These are phyloP conservation scores for Diaporthe citri DNA, from an alignment of 2,329 filamentous ascomycete genomes.

Conservation along the genomic window DNA sequence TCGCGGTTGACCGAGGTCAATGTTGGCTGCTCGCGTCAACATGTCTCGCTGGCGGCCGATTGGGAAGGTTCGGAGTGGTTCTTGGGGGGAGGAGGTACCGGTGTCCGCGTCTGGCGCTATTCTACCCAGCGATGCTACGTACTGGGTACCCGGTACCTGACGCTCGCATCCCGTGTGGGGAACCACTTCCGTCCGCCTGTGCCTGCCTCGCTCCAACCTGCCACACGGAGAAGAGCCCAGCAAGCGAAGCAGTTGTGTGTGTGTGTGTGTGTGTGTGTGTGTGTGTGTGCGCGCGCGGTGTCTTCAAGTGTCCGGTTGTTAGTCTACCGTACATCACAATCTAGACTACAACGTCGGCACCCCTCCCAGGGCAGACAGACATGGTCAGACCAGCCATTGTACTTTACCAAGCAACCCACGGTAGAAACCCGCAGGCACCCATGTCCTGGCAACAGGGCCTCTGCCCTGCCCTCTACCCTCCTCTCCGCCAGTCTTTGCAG, in stretches of 20 bases:
- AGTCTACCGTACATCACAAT: background rate
- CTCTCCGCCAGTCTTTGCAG: slow-evolving; percentile 12
- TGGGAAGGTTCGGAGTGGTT: background rate
- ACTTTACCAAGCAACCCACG: background rate
- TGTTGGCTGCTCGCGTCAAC: background rate
- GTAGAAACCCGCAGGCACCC: slow-evolving; percentile 18
- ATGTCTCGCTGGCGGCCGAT: background rate
- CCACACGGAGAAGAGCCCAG: background rate
- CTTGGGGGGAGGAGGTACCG: background rate
- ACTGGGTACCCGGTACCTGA: background rate
- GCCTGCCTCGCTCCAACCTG: slow-evolving; percentile 18
- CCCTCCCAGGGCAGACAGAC: background rate
- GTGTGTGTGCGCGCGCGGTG: no score
- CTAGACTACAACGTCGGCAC: background rate
- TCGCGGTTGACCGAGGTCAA: background rate
- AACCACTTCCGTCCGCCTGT: slow-evolving; percentile 19
- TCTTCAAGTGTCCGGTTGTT: background rate
- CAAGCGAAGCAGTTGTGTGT: background rate
- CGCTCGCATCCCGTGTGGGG: slow-evolving; percentile 16
- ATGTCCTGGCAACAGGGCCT: slow-evolving; percentile 19
- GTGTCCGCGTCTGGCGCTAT: background rate
- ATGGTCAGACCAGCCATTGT: slow-evolving; percentile 9
- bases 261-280: no score
- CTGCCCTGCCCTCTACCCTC: slow-evolving; percentile 1
- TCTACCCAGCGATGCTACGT: background rate